Percentiles rank a stretch among this genome's conserved stretches.
phyloP scores from a whole-genome alignment of 805 yeast species.

The Myxozyma neglecta region DNA sequence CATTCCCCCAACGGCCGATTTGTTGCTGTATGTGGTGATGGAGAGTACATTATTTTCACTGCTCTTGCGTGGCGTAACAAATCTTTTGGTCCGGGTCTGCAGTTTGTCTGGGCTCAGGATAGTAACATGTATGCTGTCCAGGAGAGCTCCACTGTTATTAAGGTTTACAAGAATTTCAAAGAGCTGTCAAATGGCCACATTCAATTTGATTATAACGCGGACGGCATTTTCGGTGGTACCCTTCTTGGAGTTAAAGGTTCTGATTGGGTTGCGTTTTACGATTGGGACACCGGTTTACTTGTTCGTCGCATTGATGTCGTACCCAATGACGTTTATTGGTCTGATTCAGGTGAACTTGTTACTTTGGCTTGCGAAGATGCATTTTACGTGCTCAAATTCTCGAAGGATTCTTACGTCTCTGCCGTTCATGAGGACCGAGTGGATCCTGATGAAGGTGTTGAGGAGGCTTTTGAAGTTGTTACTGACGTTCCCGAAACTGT shows the following conservation, averaged over 20 bases:
- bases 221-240: constrained; percentile 85
- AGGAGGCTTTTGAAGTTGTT: constrained; percentile 78
- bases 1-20: constrained; percentile 98
- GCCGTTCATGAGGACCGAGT: constrained; percentile 58
- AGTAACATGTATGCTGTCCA: constrained; percentile 83
- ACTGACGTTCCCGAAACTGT: constrained; percentile 79
- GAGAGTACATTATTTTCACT: constrained; percentile 93
- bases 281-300: constrained; percentile 85
- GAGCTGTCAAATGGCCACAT: constrained; percentile 64
- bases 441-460: constrained; percentile 85
- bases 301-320: constrained; percentile 90
- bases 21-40: constrained; percentile 96
- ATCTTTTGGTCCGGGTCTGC: constrained; percentile 84
- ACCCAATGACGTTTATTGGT: constrained; percentile 79
- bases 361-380: constrained; percentile 69
- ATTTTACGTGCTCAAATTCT: constrained; percentile 75
- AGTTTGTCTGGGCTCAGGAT: constrained; percentile 94
- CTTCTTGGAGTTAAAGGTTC: constrained; percentile 74
- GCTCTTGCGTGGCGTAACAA: constrained; percentile 98
- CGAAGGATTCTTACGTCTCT: constrained; percentile 62
- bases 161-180: constrained; percentile 80
- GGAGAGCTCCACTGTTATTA: constrained; percentile 63
- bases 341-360: constrained; percentile 87
- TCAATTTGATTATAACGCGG: constrained; percentile 69
- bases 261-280: constrained; percentile 81